phyloP scores from a whole-genome alignment of 139 green algal genomes.

The Pedinophyceae sp. region DNA sequence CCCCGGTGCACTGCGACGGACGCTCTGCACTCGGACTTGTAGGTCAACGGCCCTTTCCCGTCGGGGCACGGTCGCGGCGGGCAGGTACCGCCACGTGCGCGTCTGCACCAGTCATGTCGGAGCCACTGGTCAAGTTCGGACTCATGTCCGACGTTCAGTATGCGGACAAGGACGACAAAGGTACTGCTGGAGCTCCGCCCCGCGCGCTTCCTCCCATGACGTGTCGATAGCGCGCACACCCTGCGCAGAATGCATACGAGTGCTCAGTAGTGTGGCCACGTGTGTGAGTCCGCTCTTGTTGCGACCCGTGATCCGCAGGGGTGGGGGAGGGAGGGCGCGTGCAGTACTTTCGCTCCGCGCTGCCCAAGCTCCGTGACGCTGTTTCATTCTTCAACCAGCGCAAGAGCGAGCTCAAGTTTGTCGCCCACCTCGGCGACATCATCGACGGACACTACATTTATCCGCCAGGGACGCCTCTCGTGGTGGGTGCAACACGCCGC shows the following conservation, averaged over 20 bases:
- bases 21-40: too few species aligned
- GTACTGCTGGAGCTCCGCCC: not conserved
- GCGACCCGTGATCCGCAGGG: not conserved
- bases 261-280: too few species aligned
- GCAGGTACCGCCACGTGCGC: too few species aligned
- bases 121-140: not conserved
- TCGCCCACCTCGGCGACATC: constrained; percentile 46
- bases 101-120: not conserved
- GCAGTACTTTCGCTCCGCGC: not conserved
- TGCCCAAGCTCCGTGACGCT: too few species aligned
- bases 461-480: too few species aligned
- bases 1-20: too few species aligned
- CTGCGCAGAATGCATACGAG: not conserved
- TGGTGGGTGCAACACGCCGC: too few species aligned
- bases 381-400: constrained; percentile 7
- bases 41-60: too few species aligned
- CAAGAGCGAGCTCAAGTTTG: constrained; percentile 9
- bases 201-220: not conserved
- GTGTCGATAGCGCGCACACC: not conserved
- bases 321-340: not conserved
- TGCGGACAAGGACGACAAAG: not conserved
- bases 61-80: too few species aligned
- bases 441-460: constrained; percentile 42
- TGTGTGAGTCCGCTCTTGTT: too few species aligned
- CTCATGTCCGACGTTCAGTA: not conserved